Evolutionary conservation across 2,329 filamentous ascomycete species (phyloP), one percentile per base, ranked within the genome.

Genomic region (Cladorrhinum sp.): DNA sequence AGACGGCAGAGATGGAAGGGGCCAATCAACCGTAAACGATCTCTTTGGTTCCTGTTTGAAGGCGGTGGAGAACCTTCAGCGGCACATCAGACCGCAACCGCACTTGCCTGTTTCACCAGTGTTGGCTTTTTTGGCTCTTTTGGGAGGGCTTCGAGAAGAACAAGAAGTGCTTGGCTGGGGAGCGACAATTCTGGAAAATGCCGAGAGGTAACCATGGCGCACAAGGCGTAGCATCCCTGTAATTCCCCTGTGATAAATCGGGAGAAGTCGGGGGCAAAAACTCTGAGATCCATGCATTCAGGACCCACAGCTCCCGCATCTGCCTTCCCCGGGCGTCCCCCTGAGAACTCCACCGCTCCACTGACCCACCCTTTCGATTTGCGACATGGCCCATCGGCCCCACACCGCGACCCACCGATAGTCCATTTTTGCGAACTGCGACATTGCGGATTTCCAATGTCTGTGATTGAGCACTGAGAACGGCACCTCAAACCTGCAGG

Each of bases 251-350:
- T n/a, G n/a, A n/a, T n/a, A 24, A 27, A 38, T 65, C 63, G 63
- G 63, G 24, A 62, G 63, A 65, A 63, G 59, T 65, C 63, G 63
- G 63, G 63, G 62, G 25, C 9, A 8, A 57, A 27, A 52, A 49
- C 20, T 24, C 25, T 23, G 29, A n/a, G 50, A 66, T 63, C 60
- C 62, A 64, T 64, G 63, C 58, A 45, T 1, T 16, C 55, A 10
- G 36, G 9, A 41, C 9, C n/a, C 16, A n/a, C 36, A 41, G 16
- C 5, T 41, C 32, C 27, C 52, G 36, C 38, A 18, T 56, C 41
- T 62, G 57, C 50, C 41, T 65, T 65, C 62, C 62, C 61, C 58
- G 58, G 63, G 49, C 63, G 27, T 59, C 55, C 65, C 65, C 66
- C 64, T 67, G 64, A 61, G 41, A 32, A 22, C 38, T 32, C 53